These are phyloP conservation scores for Russula virescens DNA, from an alignment of 768 basidiomycete genomes.

Conservation along the genomic window DNA sequence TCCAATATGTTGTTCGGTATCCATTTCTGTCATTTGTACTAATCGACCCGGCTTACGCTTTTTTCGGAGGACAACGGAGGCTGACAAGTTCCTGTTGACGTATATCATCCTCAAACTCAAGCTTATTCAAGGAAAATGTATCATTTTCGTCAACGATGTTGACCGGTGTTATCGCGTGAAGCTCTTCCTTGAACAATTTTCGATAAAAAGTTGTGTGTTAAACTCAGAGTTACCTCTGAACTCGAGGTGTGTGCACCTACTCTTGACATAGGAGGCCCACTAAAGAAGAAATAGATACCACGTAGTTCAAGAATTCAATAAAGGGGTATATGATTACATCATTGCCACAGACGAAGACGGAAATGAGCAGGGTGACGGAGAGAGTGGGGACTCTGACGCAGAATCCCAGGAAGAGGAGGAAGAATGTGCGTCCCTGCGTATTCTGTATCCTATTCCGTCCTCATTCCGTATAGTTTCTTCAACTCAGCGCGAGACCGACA, in stretches of 20 bases:
- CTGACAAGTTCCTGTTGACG: slow-evolving; percentile 93
- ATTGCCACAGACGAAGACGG: slow-evolving; percentile 94
- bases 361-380: slow-evolving; percentile 45
- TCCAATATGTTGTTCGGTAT: slow-evolving; percentile 81
- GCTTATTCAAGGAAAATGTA: slow-evolving; percentile 92
- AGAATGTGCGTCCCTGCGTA: slow-evolving; percentile 31
- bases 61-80: slow-evolving; percentile 47
- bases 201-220: slow-evolving; percentile 91
- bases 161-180: slow-evolving; percentile 93
- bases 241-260: slow-evolving; percentile 53
- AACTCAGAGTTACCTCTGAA: slow-evolving; percentile 95
- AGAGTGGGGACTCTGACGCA: slow-evolving; percentile 40
- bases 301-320: slow-evolving; percentile 97
- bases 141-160: slow-evolving; percentile 94
- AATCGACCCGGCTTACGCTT: neutral
- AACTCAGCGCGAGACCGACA: slow-evolving; percentile 42
- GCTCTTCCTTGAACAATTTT: slow-evolving; percentile 97
- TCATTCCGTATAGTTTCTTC: slow-evolving; percentile 42
- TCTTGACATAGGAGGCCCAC: neutral
- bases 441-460: neutral
- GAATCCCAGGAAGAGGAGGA: slow-evolving; percentile 37
- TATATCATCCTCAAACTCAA: slow-evolving; percentile 96
- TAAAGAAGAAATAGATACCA: slow-evolving; percentile 60
- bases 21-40: neutral
- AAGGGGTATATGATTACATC: slow-evolving; percentile 97